phyloP scores from a whole-genome alignment of 129 eudicot species.

The Pulicaria dysenterica region DNA sequence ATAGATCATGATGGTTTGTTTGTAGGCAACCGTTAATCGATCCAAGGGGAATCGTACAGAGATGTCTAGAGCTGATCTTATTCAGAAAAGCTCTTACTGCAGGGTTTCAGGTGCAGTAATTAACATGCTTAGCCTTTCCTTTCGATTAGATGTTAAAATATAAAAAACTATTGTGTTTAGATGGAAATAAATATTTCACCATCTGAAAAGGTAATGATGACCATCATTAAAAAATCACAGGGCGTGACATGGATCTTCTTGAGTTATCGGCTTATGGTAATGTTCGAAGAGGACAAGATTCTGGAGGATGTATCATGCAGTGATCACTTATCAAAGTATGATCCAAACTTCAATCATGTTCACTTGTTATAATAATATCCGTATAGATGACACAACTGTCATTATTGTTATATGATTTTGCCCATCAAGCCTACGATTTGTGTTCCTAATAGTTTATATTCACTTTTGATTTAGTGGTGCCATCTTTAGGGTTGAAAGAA shows the following conservation, averaged over 20 bases:
- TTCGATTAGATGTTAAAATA: too few relatives aligned
- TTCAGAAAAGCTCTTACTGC: conserved; percentile 89
- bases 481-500: not conserved
- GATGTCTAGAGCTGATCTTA: conserved; percentile 79
- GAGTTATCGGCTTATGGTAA: conserved; percentile 96
- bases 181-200: too few relatives aligned
- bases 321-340: conserved; percentile 31
- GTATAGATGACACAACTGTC: conserved; percentile 16
- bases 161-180: too few relatives aligned
- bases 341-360: not conserved
- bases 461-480: not conserved
- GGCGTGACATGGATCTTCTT: conserved; percentile 97
- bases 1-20: not conserved
- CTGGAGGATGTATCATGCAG: conserved; percentile 83
- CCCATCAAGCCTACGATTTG: conserved; percentile 27
- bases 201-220: not conserved
- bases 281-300: conserved; percentile 77
- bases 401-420: conserved; percentile 7
- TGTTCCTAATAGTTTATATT: not conserved
- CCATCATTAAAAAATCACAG: conserved; percentile 43
- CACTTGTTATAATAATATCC: conserved; percentile 12
- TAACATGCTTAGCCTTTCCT: not conserved
- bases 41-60: conserved; percentile 95
- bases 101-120: conserved; percentile 73
- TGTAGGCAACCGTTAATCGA: conserved; percentile 87